Evolutionary conservation across 495 filamentous ascomycete genomes (phyloP), one percentile per base, ranked within the genome.

Genomic region (Aspergillus sclerotiicarbonarius): DNA sequence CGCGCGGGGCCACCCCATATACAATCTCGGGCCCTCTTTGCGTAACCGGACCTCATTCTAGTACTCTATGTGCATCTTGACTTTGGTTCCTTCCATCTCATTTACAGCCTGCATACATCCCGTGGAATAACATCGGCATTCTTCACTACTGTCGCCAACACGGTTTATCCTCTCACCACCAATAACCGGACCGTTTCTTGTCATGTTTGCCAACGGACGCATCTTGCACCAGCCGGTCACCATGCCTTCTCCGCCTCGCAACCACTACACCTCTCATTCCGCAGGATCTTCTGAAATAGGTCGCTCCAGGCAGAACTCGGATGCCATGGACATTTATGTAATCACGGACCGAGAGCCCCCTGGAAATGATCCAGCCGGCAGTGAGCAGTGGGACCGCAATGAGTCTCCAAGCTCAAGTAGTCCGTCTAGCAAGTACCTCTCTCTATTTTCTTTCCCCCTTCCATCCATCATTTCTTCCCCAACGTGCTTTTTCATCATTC

Each of bases 321-420:
- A 74, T 8, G 73, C 74, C 4, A 78, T 78, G 75, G 74, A 76
- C 25, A 71, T 78, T 53, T 70, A 76, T 47, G 60, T 59, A 45
- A 69, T 78, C 54, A 72, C 73, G 19, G 72, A 76, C 47, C 62
- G 71, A 62, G 70, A 74, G 56, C 67, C 67, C 6, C 37, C 62
- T 9, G 65, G 69, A 20, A 61, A 62, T 53, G 60, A 70, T 43
- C 56, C 59, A 6, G 52, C 62, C 46, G 55, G 30, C 43, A 57
- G 54, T 45, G 67, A 57, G 12, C 58, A 66, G 19, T 72, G 66
- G 56, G 63, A 62, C 18, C 75, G 62, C 56, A 70, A 72, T 67
- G 72, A 69, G 16, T 76, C 68, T 51, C 61, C 65, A 13, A 57
- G 55, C 45, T 6, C 13, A 41, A 54, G 59, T 55, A 59, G 59